Base-by-base conservation (phyloP, 768 basidiomycete species). In the Auriscalpium vulgare region DNA sequence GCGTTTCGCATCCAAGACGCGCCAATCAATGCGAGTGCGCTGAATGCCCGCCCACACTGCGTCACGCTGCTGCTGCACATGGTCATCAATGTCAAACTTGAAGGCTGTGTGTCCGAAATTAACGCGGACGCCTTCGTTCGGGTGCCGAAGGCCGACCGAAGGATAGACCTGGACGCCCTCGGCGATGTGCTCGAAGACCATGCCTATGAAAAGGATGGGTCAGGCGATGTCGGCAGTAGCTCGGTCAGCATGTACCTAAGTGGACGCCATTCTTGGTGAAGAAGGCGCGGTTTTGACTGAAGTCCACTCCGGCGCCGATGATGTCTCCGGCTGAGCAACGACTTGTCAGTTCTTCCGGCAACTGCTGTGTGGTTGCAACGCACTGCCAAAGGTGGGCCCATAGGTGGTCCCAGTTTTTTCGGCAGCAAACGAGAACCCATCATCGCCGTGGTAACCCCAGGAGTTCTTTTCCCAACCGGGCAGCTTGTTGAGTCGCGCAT, bases 401-500 rank as follows among this genome's bases (percentile, higher is more conserved):
- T 87, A 97, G 14, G 79, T 71, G 48, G 78, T 76, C 34, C 89
- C 91, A 36, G 77, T 82, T 67, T 80, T 84, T 56, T 89, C 85
- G 6, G 83, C 81, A 23, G 87, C 82, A 69, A 89, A 91, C 2
- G 85, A 77, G 56, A 76, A 80, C 6, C 93, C 92, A 64, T 90
- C 91, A 62, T 94, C 91, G n/a, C 88, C 91, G 63, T 93, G 88
- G 67, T 92, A 95, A 52, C 91, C 92, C 89, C 91, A 95, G 6
- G 90, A 93, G 59, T 82, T 80, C 56, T 76, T 73, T 67, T 93
- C 89, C 87, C 87, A 90, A 19, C 92, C 92, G 37, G 93, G 92
- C 36, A 94, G 79, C 51, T 90, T 84, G 35, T 81, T 79, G 51
- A 87, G 71, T 64, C 81, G 82, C 51, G 87, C 84, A 46, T 80